Evolutionary conservation across 495 filamentous ascomycete species (phyloP).

Genomic region (Podospora fimiseda): DNA sequence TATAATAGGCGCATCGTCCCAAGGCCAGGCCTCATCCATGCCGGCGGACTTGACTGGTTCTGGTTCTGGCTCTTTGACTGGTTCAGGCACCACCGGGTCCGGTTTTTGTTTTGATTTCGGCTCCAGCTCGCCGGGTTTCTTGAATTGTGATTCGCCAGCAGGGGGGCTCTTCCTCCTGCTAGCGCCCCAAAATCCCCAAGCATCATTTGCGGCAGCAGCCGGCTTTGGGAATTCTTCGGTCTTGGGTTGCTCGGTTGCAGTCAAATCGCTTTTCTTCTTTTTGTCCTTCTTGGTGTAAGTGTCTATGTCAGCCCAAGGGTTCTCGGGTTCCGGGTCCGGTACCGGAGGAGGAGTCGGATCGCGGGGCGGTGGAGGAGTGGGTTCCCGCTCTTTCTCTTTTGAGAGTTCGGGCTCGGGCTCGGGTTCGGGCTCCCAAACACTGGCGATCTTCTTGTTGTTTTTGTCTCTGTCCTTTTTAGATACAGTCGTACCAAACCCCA

Average conservation of each 20-base stretch:
- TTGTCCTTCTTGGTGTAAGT: neutral
- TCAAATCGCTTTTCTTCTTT: neutral
- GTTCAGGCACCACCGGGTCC: too few relatives aligned
- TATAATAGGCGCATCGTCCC: constrained; percentile 8
- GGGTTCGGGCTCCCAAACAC: neutral
- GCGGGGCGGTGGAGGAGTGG: neutral
- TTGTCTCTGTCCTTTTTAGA: neutral
- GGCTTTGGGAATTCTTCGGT: neutral
- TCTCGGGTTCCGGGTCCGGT: neutral
- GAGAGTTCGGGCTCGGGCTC: constrained; percentile 2
- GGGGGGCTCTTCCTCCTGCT: neutral
- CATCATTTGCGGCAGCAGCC: neutral
- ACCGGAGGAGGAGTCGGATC: neutral
- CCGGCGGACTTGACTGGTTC: neutral
- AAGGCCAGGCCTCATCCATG: neutral
- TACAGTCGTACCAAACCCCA: neutral
- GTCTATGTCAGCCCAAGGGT: neutral
- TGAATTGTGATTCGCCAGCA: neutral
- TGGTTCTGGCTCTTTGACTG: constrained; percentile 1
- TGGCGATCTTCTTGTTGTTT: neutral
- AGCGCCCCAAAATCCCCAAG: neutral
- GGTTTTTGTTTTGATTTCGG: neutral
- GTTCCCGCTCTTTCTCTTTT: neutral
- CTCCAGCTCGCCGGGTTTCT: constrained; percentile 2
- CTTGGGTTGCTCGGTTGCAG: neutral